Conservation (phyloP, 805 yeast species). For the Kregervanrija pseudodelftensis region DNA sequence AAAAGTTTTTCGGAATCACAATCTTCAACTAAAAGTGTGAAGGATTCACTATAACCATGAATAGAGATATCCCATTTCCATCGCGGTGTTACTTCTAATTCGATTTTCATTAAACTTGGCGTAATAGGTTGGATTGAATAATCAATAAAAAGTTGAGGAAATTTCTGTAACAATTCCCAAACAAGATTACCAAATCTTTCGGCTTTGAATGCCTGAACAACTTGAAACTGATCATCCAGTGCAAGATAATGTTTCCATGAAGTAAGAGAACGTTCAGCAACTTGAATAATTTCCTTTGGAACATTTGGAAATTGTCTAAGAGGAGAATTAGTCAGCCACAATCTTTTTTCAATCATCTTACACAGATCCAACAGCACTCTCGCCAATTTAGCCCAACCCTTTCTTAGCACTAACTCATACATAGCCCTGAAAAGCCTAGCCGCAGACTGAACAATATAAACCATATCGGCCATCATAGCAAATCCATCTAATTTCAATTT, state of each 20-base stretch:
- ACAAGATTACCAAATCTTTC: slow-evolving; percentile 58
- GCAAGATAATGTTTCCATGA: slow-evolving; percentile 79
- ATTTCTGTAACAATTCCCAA: slow-evolving; percentile 54
- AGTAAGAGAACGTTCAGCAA: slow-evolving; percentile 70
- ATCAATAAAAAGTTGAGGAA: slow-evolving; percentile 59
- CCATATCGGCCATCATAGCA: slow-evolving; percentile 89
- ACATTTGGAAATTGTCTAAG: slow-evolving; percentile 74
- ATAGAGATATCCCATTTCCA: slow-evolving; percentile 70
- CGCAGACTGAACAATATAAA: slow-evolving; percentile 88
- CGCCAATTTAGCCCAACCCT: slow-evolving; percentile 65
- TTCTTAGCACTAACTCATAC: slow-evolving; percentile 64
- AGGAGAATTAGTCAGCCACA: slow-evolving; percentile 85
- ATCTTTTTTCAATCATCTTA: slow-evolving; percentile 70
- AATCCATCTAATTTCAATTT: slow-evolving; percentile 72
- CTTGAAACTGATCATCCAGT: slow-evolving; percentile 58
- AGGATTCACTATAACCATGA: slow-evolving; percentile 63
- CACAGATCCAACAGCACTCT: slow-evolving; percentile 54
- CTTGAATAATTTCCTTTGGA: slow-evolving; percentile 61
- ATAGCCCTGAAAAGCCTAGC: slow-evolving; percentile 83
- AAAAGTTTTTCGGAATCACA: slow-evolving; percentile 72
- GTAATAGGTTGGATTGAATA: slow-evolving; percentile 75
- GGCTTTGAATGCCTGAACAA: slow-evolving; percentile 73
- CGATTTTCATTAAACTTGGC: slow-evolving; percentile 55
- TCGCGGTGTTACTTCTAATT: slow-evolving; percentile 57
- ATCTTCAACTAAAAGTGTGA: slow-evolving; percentile 71